Evolutionary conservation across 495 filamentous ascomycete genomes (phyloP).

Genomic region (Patellaria atrata): DNA sequence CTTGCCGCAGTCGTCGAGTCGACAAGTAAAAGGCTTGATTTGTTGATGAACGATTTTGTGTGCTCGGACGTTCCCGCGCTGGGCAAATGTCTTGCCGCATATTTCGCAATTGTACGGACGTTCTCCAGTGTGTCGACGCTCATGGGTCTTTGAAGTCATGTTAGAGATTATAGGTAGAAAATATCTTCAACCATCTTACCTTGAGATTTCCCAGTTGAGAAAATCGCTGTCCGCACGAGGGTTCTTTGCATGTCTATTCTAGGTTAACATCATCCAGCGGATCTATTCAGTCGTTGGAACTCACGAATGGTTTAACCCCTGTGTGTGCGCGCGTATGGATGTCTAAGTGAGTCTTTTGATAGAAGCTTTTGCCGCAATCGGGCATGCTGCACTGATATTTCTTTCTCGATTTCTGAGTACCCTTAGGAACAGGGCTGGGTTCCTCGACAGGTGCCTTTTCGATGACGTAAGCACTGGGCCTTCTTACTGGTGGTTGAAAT

Average conservation of each 20-base stretch:
- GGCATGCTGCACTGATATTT: slow-evolving; percentile 63
- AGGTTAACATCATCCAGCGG: slow-evolving; percentile 6
- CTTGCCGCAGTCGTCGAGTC: slow-evolving; percentile 68
- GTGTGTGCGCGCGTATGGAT: slow-evolving; percentile 86
- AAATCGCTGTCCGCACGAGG: slow-evolving; percentile 64
- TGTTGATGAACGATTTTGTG: slow-evolving; percentile 71
- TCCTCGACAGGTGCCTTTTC: too few species aligned
- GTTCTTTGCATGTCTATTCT: slow-evolving; percentile 53
- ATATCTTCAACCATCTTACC: slow-evolving; percentile 41
- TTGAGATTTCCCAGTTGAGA: slow-evolving; percentile 82
- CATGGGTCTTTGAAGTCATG: slow-evolving; percentile 50
- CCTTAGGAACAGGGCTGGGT: slow-evolving; percentile 6
- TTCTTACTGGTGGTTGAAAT: slow-evolving; percentile 5
- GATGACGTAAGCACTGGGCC: slow-evolving; percentile 3
- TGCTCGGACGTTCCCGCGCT: slow-evolving; percentile 74
- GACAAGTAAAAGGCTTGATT: slow-evolving; percentile 66
- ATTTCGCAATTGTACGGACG: slow-evolving; percentile 71
- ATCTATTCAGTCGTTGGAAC: slow-evolving; percentile 20
- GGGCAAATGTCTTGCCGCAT: slow-evolving; percentile 72
- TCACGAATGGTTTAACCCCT: slow-evolving; percentile 79
- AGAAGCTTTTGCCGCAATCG: slow-evolving; percentile 68
- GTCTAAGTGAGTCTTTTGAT: slow-evolving; percentile 86
- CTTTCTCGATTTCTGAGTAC: slow-evolving; percentile 34
- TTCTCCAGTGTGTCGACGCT: slow-evolving; percentile 74
- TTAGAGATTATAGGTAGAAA: slow-evolving; percentile 2